Evolutionary conservation across 768 basidiomycete genomes (phyloP).

Genomic region (Suillus brevipes): DNA sequence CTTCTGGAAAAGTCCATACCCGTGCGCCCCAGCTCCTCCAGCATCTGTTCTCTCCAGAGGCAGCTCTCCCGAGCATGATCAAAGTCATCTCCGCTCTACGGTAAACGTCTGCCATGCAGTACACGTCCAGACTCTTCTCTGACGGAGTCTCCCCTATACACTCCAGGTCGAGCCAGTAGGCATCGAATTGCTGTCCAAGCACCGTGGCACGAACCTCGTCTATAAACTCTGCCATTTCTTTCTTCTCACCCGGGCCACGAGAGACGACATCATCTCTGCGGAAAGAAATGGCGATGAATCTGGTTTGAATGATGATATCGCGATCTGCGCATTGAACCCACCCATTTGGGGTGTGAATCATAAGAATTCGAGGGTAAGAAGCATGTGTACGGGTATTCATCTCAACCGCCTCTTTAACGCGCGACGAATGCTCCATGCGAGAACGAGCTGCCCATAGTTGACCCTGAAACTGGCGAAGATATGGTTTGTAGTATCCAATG

Average conservation of each 20-base stretch:
- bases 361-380: slow-evolving; percentile 14
- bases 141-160: neutral
- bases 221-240: slow-evolving; percentile 11
- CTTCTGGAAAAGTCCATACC: no score
- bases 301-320: slow-evolving; percentile 7
- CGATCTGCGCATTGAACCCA: slow-evolving; percentile 10
- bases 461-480: slow-evolving; percentile 12
- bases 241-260: slow-evolving; percentile 3
- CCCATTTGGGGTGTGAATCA: neutral
- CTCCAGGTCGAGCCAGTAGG: slow-evolving; percentile 23
- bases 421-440: slow-evolving; percentile 14
- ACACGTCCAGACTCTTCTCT: slow-evolving; percentile 18
- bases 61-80: no score
- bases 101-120: slow-evolving; percentile 22
- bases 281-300: slow-evolving; percentile 19
- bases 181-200: slow-evolving; percentile 8
- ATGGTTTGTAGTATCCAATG: slow-evolving; percentile 7
- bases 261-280: neutral
- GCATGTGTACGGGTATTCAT: slow-evolving; percentile 12
- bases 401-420: neutral
- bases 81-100: slow-evolving; percentile 2
- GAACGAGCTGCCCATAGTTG: slow-evolving; percentile 23
- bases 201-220: slow-evolving; percentile 9
- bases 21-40: no score
- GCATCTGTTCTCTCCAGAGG: no score